These are phyloP conservation scores for Helichrysum umbraculigerum DNA, from an alignment of 129 eudicot species.

Conservation along the genomic window DNA sequence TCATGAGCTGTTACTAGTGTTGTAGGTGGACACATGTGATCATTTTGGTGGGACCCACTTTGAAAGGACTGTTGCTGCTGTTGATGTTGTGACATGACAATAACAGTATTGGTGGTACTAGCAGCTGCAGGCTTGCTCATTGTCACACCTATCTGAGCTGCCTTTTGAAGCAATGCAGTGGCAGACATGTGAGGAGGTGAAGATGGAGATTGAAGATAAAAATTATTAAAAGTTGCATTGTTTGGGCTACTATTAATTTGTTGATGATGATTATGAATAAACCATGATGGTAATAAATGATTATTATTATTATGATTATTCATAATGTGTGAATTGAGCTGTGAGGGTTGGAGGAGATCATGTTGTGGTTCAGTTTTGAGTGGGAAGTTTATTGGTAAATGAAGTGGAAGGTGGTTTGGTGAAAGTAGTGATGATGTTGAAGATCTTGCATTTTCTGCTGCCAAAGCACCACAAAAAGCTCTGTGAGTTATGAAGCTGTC, in stretches of 20 bases:
- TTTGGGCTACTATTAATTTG: constrained; percentile 46
- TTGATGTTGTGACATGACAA: constrained; percentile 38
- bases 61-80: constrained; percentile 40
- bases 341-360: constrained; percentile 31
- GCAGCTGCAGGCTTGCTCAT: constrained; percentile 45
- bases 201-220: constrained; percentile 11
- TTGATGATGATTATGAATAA: constrained; percentile 31
- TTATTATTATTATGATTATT: constrained; percentile 11
- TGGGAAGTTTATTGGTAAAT: constrained; percentile 33
- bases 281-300: constrained; percentile 35
- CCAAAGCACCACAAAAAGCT: constrained; percentile 75
- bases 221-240: constrained; percentile 32
- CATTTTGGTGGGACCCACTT: constrained; percentile 41
- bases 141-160: constrained; percentile 71
- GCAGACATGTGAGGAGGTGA: constrained; percentile 65
- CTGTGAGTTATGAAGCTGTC: constrained; percentile 84
- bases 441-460: constrained; percentile 63
- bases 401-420: constrained; percentile 37
- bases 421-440: constrained; percentile 34
- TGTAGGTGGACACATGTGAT: constrained; percentile 66
- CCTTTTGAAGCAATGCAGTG: constrained; percentile 72
- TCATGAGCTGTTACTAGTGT: constrained; percentile 35
- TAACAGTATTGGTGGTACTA: constrained; percentile 31
- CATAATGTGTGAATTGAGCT: constrained; percentile 30
- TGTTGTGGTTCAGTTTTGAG: constrained; percentile 52